Evolutionary conservation across 306 rosid genomes (phyloP), one percentile per base, ranked within the genome.

Genomic region (Inga laurina): DNA sequence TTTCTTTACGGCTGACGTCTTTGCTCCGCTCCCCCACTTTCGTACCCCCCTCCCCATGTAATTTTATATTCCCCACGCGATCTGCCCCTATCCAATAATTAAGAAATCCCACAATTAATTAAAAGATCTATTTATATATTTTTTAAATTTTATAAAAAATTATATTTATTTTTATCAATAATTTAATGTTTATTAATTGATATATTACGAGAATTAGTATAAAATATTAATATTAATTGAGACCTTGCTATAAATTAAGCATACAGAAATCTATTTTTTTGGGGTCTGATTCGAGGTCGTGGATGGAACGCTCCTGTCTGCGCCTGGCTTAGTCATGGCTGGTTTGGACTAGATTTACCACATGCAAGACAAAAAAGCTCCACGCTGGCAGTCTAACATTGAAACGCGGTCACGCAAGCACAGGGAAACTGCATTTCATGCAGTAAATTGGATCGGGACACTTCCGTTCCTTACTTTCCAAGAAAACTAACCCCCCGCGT

Each of bases 321-420:
- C 64, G 64, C 12, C 30, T 57, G 64, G 64, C 32, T 69, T 19
- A 9, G 4, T 6, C 49, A 37, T 1, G 1, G 16, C 21, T 41
- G 1, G 21, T 18, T 7, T 21, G 5, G 62, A 56, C 14, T 3
- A 19, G 48, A 39, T 39, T 3, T 18, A 22, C 30, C 10, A 39
- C 30, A 1, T 21, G 21, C 51, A 39, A 9, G 74, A 70, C 51
- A 10, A 41, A 21, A 39, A 19, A 3, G 16, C 51, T 4, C 24
- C 32, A 39, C 3, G 61, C 44, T 68, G 19, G 2, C 18, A 27
- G 30, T 27, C 30, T 27, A 27, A 27, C 18, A 27, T n/a, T 5
- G 10, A n/a, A 11, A 71, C 75, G 35, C 75, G 37, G 12, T 71
- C 75, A n/a, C 56, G 75, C 75, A 44, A 71, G 30, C 75, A 12